Base-by-base conservation (phyloP, 371 early-diverging fungal species). In the Rhizopus arrhizus region DNA sequence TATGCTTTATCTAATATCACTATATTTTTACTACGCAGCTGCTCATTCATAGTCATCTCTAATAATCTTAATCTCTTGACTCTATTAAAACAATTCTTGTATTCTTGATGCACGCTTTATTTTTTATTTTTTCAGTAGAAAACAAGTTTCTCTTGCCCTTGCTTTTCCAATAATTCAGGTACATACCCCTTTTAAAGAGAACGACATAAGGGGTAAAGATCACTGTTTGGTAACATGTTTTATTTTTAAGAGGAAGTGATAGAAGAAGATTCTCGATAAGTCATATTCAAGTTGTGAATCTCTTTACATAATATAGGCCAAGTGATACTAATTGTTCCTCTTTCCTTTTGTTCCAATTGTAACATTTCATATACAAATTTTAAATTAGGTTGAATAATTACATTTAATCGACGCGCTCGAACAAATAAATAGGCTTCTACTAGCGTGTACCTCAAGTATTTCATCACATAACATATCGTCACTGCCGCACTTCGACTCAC, bases 321-420 rank as follows among this genome's bases (percentile, higher is more conserved):
- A 34, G 69, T 51, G 1, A 81, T 66, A 12, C 56, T 64, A 4
- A 52, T 32, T 11, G 36, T 47, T 4, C 78, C 77, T 11, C 33
- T 38, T n/a, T 75, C 36, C 3, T 48, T 71, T 58, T 85, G 85
- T 55, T 88, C 88, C 62, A 85, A 69, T 45, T 85, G 85, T 15
- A 88, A 46, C 51, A 88, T 68, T 59, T 88, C 86, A 55, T 86
- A 88, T 83, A 88, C 85, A 47, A 88, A 85, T 51, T 84, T 76
- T 8, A 88, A 60, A 56, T 88, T 88, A n/a, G 88, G 88, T 45
- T 88, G 88, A 22, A 88, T 88, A 41, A 88, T 85, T 9, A 88
- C 86, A 67, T 83, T 85, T 11, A 88, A 56, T 10, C 88, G 75
- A 33, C 86, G 77, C 5, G 88, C 88, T 9, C 88, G 81, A 13